Evolutionary conservation across 2,329 filamentous ascomycete species (phyloP).

Genomic region (Lecanoromycetidae sp.): DNA sequence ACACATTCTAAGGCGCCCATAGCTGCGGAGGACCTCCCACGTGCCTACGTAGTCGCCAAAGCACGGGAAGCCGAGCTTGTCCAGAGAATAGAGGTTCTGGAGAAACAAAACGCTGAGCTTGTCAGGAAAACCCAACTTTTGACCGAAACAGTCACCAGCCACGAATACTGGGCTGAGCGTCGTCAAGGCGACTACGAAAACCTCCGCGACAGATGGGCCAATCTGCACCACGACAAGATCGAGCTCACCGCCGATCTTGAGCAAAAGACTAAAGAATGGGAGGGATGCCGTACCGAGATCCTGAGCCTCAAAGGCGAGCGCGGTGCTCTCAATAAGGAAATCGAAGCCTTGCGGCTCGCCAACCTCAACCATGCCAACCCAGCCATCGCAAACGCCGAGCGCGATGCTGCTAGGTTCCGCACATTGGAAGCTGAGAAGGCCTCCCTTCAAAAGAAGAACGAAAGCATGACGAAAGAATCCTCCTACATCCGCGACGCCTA

Average conservation of each 20-base stretch:
- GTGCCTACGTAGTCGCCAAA: too few species aligned
- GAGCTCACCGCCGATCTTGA: slow-evolving; percentile 1
- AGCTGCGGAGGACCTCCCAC: too few species aligned
- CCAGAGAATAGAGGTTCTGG: slow-evolving; percentile 2
- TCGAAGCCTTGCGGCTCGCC: background rate
- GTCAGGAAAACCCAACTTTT: background rate
- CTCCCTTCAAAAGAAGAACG: background rate
- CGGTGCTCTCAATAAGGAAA: slow-evolving; percentile 6
- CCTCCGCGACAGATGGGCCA: slow-evolving; percentile 9
- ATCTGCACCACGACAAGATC: slow-evolving; percentile 5
- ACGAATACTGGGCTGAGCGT: background rate
- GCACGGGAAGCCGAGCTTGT: too few species aligned
- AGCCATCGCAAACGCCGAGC: background rate
- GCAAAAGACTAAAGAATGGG: background rate
- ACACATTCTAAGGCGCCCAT: too few species aligned
- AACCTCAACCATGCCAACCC: slow-evolving; percentile 1
- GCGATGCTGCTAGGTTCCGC: background rate
- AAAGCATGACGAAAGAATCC: slow-evolving; percentile 2
- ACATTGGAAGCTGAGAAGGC: slow-evolving; percentile 3
- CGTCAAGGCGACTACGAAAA: slow-evolving; percentile 12
- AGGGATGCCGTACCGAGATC: slow-evolving; percentile 1
- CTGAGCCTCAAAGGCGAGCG: slow-evolving; percentile 7
- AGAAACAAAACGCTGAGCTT: slow-evolving; percentile 1
- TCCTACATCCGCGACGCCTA: slow-evolving; percentile 2
- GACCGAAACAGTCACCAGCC: background rate